phyloP scores from a whole-genome alignment of 2,329 filamentous ascomycete species.

The Scedosporium apiospermum region DNA sequence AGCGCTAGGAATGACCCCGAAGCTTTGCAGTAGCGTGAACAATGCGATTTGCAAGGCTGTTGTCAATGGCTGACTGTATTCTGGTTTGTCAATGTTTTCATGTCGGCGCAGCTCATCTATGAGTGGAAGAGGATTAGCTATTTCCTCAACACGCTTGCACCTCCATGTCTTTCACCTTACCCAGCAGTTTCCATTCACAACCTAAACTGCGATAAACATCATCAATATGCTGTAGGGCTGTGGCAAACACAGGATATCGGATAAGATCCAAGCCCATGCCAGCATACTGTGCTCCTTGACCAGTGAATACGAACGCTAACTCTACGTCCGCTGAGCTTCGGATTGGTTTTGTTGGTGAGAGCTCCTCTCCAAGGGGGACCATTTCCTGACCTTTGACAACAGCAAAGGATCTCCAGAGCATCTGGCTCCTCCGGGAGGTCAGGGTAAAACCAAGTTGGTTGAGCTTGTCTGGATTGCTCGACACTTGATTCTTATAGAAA shows the following conservation, averaged over 20 bases:
- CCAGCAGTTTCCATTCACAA: too few relatives aligned
- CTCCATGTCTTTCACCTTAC: background rate
- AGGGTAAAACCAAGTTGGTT: background rate
- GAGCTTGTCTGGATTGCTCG: background rate
- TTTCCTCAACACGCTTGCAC: conserved; percentile 4
- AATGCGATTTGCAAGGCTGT: conserved; percentile 33
- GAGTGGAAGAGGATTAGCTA: conserved; percentile 9
- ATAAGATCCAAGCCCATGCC: conserved; percentile 1
- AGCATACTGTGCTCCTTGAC: conserved; percentile 3
- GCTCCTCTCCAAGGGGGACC: too few relatives aligned
- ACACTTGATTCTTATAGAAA: background rate
- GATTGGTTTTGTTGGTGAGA: background rate
- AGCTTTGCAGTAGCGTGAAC: conserved; percentile 22
- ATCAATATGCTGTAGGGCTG: conserved; percentile 13
- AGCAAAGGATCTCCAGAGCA: background rate
- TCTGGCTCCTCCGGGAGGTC: background rate
- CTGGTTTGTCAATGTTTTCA: conserved; percentile 13
- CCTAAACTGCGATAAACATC: background rate
- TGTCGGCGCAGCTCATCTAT: conserved; percentile 11
- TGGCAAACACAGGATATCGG: conserved; percentile 11
- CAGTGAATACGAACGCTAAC: conserved; percentile 3
- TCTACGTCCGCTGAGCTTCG: background rate
- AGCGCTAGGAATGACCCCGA: conserved; percentile 16
- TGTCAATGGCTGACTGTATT: conserved; percentile 27
- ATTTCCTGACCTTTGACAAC: background rate